Evolutionary conservation across 2,329 filamentous ascomycete genomes (phyloP), one percentile per base, ranked within the genome.

Genomic region (Cytospora schulzeri): DNA sequence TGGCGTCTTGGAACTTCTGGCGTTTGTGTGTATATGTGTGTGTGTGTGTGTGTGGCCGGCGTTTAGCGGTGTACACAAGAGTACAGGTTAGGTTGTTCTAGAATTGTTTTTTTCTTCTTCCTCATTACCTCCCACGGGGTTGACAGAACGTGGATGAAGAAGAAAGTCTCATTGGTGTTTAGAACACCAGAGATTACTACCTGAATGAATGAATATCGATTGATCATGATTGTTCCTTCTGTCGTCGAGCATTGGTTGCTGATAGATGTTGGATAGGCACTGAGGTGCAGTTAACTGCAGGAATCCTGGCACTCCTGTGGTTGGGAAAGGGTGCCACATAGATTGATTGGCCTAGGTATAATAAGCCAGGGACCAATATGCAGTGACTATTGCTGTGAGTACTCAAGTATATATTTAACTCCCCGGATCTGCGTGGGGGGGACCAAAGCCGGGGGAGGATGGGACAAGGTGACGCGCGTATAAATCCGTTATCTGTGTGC

Each of bases 191-290:
- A 56, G 12, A 12, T 17, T n/a, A 50, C 28, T 31, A 31, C 29
- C 9, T 41, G 26, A 53, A 62, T 41, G 26, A 53, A 62, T 56
- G 59, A 62, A 50, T 62, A 53, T 50, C 55, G 52, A 17, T 56
- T 19, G 52, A 29, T 38, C 53, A 29, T 26, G 50, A 12, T 8
- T 28, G 5, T 22, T 6, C 38, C 28, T 29, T 19, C n/a, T 28
- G 22, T 56, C 48, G 45, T 41, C 17, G n/a, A 48, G 4, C 7
- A 11, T 22, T 41, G 9, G 19, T 19, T 31, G 29, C 45, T 24
- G 45, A 48, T 24, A 24, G 4, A 48, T 9, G 2, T 24, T 12
- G n/a, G n/a, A 14, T 5, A 48, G 45, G 45, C 45, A 48, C 22
- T 48, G 45, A 14, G 7, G 11, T 22, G 6, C 38, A 41, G 38